Evolutionary conservation across 805 yeast species (phyloP).

Genomic region (Torulaspora franciscae): DNA sequence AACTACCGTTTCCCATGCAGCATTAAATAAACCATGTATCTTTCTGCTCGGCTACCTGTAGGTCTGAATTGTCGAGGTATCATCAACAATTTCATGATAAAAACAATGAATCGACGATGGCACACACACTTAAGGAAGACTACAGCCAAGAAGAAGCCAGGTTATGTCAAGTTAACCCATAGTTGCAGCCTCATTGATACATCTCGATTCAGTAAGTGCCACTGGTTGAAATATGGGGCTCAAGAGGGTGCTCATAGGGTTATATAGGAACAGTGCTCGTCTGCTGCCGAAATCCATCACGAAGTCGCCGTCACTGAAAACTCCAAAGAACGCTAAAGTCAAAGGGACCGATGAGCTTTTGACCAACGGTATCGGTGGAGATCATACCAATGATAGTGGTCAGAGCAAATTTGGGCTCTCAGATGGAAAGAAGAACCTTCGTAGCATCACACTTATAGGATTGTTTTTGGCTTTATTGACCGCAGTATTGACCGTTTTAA

Average conservation of each 20-base stretch:
- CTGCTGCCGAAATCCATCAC: background rate
- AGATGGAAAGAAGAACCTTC: slow-evolving; percentile 3
- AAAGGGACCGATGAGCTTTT: background rate
- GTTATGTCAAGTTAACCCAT: slow-evolving; percentile 1
- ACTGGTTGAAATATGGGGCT: slow-evolving; percentile 8
- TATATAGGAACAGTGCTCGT: background rate
- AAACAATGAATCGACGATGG: too few species aligned
- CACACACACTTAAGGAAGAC: background rate
- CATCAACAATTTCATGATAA: background rate
- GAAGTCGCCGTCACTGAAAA: background rate
- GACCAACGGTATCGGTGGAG: background rate
- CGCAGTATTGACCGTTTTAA: slow-evolving; percentile 10
- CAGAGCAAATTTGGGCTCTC: background rate
- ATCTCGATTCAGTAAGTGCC: background rate
- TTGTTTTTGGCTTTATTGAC: slow-evolving; percentile 16
- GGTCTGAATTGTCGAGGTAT: background rate
- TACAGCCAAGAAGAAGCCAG: background rate
- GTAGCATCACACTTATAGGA: slow-evolving; percentile 16
- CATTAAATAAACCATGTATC: background rate
- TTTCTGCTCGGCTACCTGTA: background rate
- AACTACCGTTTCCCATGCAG: background rate
- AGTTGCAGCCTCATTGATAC: background rate
- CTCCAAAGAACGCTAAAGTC: background rate
- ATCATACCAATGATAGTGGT: background rate
- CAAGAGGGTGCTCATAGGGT: slow-evolving; percentile 5